Evolutionary conservation across 371 early-diverging fungal species (phyloP), one percentile per base, ranked within the genome.

Genomic region (Mucor velutinosus): DNA sequence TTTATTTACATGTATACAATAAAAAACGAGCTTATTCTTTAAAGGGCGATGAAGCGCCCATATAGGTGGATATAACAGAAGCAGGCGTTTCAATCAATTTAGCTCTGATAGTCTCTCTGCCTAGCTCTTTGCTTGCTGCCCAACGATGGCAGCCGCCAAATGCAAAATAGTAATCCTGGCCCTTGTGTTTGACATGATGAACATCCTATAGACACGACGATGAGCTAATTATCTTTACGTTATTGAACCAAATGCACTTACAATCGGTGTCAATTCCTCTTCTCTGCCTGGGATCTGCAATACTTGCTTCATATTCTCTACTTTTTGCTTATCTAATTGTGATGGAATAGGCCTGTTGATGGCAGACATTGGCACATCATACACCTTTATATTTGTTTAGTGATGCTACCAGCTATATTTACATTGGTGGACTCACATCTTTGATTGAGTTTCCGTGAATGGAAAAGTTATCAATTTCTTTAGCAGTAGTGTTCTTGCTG

Each of bases 91-190:
- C 71, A 11, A 81, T 81, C 29, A 81, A 60, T 51, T 81, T 81
- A 0, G 77, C 83, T 43, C 72, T 68, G 33, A 83, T 81, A 0
- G 77, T 81, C 23, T 77, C 79, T 53, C 67, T 65, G 3, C 75
- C 74, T 6, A 79, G 45, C 53, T 79, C 79, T 64, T 78, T 83
- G 35, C 77, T 79, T 21, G 83, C 83, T 61, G 76, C 81, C 83
- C 83, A 83, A 17, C 83, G 76, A 63, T 83, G 83, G 43, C 83
- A 83, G 4, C 83, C 83, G 8, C 83, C 83, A 67, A 83, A 76
- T 10, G 79, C 81, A 70, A 83, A 81, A 37, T 81, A 83, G 35
- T 83, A 83, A 30, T 83, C 78, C n/a, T 77, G 19, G 6, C 74
- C 79, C 32, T 79, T 77, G 51, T 79, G 70, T 51, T 70, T 61